Base-by-base conservation (phyloP, 1,284 basidiomycete species). In the Bondarzewia mesenterica region DNA sequence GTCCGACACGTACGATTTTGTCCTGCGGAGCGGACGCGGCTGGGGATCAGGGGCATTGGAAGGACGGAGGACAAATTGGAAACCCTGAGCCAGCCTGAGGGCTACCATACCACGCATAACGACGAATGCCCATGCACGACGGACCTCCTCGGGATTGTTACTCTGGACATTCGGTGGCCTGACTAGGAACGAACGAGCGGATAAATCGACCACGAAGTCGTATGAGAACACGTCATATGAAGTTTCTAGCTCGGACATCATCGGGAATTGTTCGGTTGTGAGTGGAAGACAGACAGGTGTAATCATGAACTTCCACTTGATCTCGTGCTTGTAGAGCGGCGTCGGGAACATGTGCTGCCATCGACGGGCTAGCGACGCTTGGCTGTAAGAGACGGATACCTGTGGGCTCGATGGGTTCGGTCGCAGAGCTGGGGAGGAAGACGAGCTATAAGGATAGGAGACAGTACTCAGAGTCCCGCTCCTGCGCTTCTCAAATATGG, bases 91-190 rank as follows among this genome's bases (percentile, higher is more conserved):
- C 7, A 99, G 75, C 14, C 95, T 77, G 48, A 97, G 85, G 4
- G 89, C 92, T 1, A 90, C 88, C 89, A 98, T 95, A 45, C 92
- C 93, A 26, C 87, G 78, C 85, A 98, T 89, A 22, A 96, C 88
- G 0, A 82, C 84, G 38, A 93, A 69, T 0, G 92, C 90, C 76
- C 82, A 85, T 51, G 82, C 71, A 52, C 77, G 72, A 12, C 84
- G 75, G 35, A 75, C 60, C n/a, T 84, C 73, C 49, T 84, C 82
- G 8, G 72, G 56, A 54, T 59, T 71, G 2, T 77, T 73, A 26
- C 66, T 71, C 25, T 47, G 47, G 39, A 67, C 56, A 10, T 62
- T 58, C 0, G 83, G 82, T 1, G 77, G 78, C 49, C 78, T 79
- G 45, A 93, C 80, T 46, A 93, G 69, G 70, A 93, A 93, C 1